Evolutionary conservation across 2,329 filamentous ascomycete species (phyloP).

Genomic region (Diaporthe helianthi): DNA sequence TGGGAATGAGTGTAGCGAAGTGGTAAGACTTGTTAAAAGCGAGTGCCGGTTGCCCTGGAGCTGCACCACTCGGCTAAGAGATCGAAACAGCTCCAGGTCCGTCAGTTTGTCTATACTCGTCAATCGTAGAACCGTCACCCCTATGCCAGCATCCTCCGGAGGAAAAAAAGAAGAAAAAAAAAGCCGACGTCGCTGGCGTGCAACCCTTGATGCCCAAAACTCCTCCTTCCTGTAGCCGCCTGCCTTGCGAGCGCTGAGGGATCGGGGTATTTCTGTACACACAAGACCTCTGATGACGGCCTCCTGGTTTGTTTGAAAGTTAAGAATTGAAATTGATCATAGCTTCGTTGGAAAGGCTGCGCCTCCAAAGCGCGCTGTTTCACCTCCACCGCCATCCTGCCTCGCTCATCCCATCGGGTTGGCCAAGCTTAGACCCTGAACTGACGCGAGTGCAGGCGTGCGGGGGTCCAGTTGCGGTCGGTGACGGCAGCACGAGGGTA

Average conservation of each 20-base stretch:
- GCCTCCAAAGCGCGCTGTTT: conserved; percentile 34
- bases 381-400: conserved; percentile 13
- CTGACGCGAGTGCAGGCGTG: conserved; percentile 16
- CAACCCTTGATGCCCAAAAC: conserved; percentile 22
- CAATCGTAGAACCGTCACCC: conserved; percentile 29
- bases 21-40: conserved; percentile 20
- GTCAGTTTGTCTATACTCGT: conserved; percentile 31
- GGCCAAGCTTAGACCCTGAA: not conserved
- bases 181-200: conserved; percentile 1
- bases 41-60: conserved; percentile 20
- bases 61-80: not conserved
- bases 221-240: conserved; percentile 28
- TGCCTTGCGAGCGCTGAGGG: conserved; percentile 25
- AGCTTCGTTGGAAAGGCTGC: conserved; percentile 34
- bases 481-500: conserved; percentile 35
- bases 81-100: conserved; percentile 7
- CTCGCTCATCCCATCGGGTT: not conserved
- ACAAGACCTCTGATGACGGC: not conserved
- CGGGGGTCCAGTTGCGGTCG: conserved; percentile 28
- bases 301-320: conserved; percentile 24
- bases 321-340: conserved; percentile 29
- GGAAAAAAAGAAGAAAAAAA: not conserved
- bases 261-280: conserved; percentile 31
- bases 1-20: conserved; percentile 32
- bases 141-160: not conserved